A percentile compares a stretch with the other conserved stretches of the same genome.
Conservation (phyloP, 2,329 filamentous ascomycete species). For the Immersiporthe knoxdaviesiana region DNA sequence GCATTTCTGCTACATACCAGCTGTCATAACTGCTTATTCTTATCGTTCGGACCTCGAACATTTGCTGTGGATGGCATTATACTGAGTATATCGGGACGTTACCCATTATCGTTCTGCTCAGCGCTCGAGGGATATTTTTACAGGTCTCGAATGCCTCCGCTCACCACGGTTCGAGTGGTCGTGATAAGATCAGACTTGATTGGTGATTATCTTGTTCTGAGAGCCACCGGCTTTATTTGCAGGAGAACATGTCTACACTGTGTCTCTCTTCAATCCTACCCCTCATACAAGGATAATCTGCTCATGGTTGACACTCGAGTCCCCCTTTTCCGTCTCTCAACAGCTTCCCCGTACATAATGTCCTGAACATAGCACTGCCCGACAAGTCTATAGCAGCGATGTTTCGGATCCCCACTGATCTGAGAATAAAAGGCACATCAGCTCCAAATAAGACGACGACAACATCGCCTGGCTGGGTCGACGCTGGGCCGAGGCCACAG, state of each 20-base stretch:
- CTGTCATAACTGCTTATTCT: not conserved
- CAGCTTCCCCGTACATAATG: not conserved
- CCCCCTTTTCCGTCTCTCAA: not conserved
- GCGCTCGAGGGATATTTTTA: no score
- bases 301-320: not conserved
- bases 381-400: not conserved
- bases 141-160: no score
- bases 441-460: not conserved
- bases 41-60: not conserved
- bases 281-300: not conserved
- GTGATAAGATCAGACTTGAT: no score
- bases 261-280: not conserved
- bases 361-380: not conserved
- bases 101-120: not conserved
- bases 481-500: not conserved
- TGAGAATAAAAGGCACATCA: not conserved
- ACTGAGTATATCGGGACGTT: not conserved
- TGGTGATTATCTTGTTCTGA: not conserved
- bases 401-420: not conserved
- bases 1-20: not conserved
- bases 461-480: not conserved
- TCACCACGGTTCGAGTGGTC: no score
- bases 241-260: not conserved
- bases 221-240: not conserved
- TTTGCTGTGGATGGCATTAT: not conserved